phyloP scores from a whole-genome alignment of 306 rosid genomes.

The Cucurbita ficifolia region DNA sequence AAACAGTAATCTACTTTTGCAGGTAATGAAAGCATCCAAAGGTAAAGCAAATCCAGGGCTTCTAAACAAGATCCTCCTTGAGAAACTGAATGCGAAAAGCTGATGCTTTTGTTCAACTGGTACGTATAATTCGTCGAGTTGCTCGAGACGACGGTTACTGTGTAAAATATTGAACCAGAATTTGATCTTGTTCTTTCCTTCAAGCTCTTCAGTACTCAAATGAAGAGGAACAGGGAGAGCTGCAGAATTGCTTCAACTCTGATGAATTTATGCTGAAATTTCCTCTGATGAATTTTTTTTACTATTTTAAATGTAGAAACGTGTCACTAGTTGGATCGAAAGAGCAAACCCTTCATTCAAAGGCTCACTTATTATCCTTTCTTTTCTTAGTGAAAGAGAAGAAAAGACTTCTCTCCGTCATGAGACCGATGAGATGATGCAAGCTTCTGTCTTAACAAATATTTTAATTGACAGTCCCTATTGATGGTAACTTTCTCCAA shows the following conservation, averaged over 20 bases:
- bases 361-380: too few species aligned
- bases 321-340: too few species aligned
- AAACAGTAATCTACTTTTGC: slow-evolving; percentile 8
- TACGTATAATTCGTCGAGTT: neutral
- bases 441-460: too few species aligned
- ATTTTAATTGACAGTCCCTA: too few species aligned
- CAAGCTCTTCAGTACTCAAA: neutral
- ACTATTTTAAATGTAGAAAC: too few species aligned
- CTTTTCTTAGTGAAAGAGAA: too few species aligned
- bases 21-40: slow-evolving; percentile 84
- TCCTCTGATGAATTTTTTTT: too few species aligned
- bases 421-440: too few species aligned
- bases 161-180: neutral
- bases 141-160: neutral
- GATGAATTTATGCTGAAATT: neutral
- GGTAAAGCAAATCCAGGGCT: slow-evolving; percentile 92
- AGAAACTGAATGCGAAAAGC: slow-evolving; percentile 58
- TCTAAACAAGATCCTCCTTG: slow-evolving; percentile 70
- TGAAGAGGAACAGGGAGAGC: neutral
- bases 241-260: neutral
- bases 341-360: too few species aligned
- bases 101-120: slow-evolving; percentile 14
- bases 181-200: neutral
- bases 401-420: too few species aligned
- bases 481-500: too few species aligned